Conservation (phyloP, 2,329 filamentous ascomycete genomes). For the Diaporthe sp. region DNA sequence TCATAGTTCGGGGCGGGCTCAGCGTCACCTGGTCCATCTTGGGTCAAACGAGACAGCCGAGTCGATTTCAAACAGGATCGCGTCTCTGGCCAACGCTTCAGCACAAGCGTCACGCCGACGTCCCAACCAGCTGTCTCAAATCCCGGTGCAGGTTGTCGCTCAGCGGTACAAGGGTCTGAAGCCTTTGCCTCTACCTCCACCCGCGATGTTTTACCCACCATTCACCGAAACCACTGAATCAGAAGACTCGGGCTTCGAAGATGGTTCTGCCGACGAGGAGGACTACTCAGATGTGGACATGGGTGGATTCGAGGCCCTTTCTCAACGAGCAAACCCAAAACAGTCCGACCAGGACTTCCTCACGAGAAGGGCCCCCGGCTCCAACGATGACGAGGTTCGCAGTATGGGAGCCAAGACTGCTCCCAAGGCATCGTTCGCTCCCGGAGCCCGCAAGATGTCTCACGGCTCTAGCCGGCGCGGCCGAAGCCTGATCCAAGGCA, state of each 20-base stretch:
- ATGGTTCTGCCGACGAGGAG: conserved; percentile 45
- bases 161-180: conserved; percentile 54
- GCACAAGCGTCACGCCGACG: conserved; percentile 37
- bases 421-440: background rate
- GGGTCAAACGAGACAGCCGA: conserved; percentile 48
- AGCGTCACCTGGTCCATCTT: background rate
- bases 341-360: conserved; percentile 53
- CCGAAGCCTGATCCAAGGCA: background rate
- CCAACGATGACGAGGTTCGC: conserved; percentile 47
- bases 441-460: background rate
- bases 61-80: conserved; percentile 53
- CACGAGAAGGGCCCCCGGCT: conserved; percentile 52
- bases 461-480: background rate
- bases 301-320: conserved; percentile 46
- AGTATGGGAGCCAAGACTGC: background rate
- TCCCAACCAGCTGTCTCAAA: background rate
- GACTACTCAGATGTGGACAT: conserved; percentile 43
- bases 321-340: conserved; percentile 48
- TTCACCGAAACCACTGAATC: conserved; percentile 53
- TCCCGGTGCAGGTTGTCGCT: conserved; percentile 59
- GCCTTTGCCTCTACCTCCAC: conserved; percentile 62
- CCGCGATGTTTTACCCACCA: conserved; percentile 61
- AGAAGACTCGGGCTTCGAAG: conserved; percentile 37
- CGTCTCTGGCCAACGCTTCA: conserved; percentile 53
- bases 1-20: conserved; percentile 22